Percentiles rank a stretch among this genome's conserved stretches.
These are phyloP conservation scores for Lecanicillium sp. DNA, from an alignment of 2,329 filamentous ascomycete species.

Conservation along the genomic window DNA sequence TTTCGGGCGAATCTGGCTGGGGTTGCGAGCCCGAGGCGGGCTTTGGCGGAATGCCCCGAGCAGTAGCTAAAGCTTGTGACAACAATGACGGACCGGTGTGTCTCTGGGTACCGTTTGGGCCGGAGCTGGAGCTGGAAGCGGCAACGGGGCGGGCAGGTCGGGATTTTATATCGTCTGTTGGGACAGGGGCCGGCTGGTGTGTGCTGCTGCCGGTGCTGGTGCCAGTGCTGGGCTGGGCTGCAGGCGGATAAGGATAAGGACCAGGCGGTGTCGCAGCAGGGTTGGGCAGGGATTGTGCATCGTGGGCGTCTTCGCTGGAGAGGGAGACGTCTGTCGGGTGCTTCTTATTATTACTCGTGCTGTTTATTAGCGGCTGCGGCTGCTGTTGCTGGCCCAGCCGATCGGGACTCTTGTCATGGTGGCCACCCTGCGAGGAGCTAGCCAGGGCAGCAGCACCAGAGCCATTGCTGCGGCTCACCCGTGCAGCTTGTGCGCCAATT, in stretches of 20 bases:
- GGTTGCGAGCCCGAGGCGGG: neutral
- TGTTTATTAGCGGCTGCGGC: too few species aligned
- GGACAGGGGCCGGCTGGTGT: constrained; percentile 6
- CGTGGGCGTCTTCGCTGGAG: neutral
- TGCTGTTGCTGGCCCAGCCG: neutral
- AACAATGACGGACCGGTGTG: constrained; percentile 5
- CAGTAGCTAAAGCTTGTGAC: constrained; percentile 8
- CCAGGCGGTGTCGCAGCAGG: constrained; percentile 6
- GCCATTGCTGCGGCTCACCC: constrained; percentile 25
- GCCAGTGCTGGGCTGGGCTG: neutral
- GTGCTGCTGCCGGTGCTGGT: constrained; percentile 3
- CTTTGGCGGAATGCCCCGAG: constrained; percentile 7
- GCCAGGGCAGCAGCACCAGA: constrained; percentile 7
- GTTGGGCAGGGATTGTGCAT: constrained; percentile 4
- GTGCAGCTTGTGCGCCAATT: constrained; percentile 45
- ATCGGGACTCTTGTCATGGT: neutral
- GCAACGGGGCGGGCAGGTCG: constrained; percentile 1
- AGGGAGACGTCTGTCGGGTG: too few species aligned
- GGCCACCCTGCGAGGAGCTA: neutral
- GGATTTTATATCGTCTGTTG: constrained; percentile 7
- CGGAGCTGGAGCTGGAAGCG: constrained; percentile 2
- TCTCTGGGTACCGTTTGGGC: neutral
- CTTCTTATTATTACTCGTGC: too few species aligned
- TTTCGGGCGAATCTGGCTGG: neutral
- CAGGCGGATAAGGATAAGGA: neutral